Conservation (phyloP, 2,329 filamentous ascomycete genomes). For the Colletotrichum sp. region DNA sequence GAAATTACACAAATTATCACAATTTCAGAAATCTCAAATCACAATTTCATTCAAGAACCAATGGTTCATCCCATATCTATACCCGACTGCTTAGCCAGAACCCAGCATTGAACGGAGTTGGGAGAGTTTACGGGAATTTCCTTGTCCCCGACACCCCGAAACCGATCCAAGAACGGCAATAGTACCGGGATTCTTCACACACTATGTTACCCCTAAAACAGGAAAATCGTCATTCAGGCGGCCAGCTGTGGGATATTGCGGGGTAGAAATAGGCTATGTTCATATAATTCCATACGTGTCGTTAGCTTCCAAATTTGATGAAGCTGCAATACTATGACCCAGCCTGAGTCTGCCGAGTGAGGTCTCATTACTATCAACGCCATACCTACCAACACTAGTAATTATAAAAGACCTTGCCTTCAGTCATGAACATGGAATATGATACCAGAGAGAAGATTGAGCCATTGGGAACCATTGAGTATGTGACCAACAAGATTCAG, state of each 20-base stretch:
- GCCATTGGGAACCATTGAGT: not conserved
- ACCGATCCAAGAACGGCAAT: not conserved
- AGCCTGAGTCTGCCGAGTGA: not conserved
- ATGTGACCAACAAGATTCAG: fast-evolving
- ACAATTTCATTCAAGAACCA: not conserved
- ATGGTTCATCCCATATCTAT: not conserved
- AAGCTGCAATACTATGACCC: fast-evolving
- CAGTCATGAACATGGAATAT: not conserved
- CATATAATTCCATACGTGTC: not conserved
- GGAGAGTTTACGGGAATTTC: not conserved
- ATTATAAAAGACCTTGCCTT: fast-evolving
- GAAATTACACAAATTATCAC: not conserved
- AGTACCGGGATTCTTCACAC: not conserved
- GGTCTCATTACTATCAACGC: not conserved
- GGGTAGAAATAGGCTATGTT: not conserved
- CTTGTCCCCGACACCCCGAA: not conserved
- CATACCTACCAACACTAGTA: not conserved
- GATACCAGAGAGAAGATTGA: not conserved
- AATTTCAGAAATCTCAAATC: not conserved
- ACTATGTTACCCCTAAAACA: not conserved
- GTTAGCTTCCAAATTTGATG: not conserved
- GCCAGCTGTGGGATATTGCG: not conserved
- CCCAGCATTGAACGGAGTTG: not conserved
- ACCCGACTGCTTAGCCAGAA: fast-evolving
- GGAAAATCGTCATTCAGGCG: not conserved